These are phyloP conservation scores for Sistotremastrum suecicum DNA, from an alignment of 768 basidiomycete species.

Conservation along the genomic window DNA sequence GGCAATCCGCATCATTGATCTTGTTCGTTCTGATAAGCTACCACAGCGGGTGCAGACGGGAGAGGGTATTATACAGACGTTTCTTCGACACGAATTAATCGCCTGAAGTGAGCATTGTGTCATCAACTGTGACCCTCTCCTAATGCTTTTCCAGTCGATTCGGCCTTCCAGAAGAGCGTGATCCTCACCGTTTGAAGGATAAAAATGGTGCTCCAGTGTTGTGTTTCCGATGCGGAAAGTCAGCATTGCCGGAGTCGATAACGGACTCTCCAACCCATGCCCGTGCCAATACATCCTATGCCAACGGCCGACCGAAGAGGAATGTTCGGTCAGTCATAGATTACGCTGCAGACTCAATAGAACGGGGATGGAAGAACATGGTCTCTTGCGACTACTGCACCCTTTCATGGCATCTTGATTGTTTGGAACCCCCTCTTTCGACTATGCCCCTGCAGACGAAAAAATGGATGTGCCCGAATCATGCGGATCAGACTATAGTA, in stretches of 20 bases:
- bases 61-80: conserved; percentile 77
- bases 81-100: conserved; percentile 60
- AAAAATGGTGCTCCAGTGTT: conserved; percentile 70
- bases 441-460: conserved; percentile 74
- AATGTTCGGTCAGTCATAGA: conserved; percentile 27
- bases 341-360: conserved; percentile 20
- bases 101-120: conserved; percentile 55
- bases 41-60: conserved; percentile 58
- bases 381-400: conserved; percentile 92
- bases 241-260: conserved; percentile 32
- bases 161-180: conserved; percentile 83
- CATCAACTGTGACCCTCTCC: conserved; percentile 4
- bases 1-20: background rate
- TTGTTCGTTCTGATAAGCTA: background rate
- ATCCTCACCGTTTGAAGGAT: conserved; percentile 77
- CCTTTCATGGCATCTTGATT: conserved; percentile 95
- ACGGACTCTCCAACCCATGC: conserved; percentile 26
- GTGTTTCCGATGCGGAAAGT: conserved; percentile 81
- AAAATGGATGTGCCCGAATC: conserved; percentile 99
- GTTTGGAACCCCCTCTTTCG: conserved; percentile 79
- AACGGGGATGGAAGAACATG: conserved; percentile 54
- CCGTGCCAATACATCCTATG: conserved; percentile 35
- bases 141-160: conserved; percentile 41
- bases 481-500: conserved; percentile 77
- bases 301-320: conserved; percentile 24